phyloP scores from a whole-genome alignment of 257 asterid species.

The Penstemon eatonii region DNA sequence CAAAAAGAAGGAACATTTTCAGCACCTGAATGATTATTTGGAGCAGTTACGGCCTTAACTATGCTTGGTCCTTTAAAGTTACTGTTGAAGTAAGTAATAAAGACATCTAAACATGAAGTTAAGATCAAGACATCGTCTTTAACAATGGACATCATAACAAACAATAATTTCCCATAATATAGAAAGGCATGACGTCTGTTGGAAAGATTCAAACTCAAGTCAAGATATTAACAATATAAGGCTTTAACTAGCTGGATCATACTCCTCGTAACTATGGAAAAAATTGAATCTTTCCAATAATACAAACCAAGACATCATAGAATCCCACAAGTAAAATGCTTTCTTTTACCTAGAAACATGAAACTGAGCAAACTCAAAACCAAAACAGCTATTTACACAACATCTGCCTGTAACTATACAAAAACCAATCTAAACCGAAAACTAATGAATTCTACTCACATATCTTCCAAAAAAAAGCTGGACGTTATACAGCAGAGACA shows the following conservation, averaged over 20 bases:
- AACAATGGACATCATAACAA: neutral
- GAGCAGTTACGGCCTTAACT: neutral
- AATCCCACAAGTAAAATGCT: slow-evolving; percentile 17
- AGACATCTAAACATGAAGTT: neutral
- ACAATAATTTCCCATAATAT: slow-evolving; percentile 6
- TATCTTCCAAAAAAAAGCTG: slow-evolving; percentile 20
- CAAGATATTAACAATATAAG: neutral
- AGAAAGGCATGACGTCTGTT: neutral
- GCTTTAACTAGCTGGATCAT: neutral
- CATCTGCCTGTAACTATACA: neutral
- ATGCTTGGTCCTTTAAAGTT: neutral
- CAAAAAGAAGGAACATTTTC: slow-evolving; percentile 22
- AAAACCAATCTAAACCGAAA: slow-evolving; percentile 22
- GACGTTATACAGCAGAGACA: slow-evolving; percentile 6
- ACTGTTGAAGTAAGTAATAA: neutral
- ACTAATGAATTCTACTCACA: slow-evolving; percentile 15
- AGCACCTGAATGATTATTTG: slow-evolving; percentile 3
- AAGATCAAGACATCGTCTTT: neutral
- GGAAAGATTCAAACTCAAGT: slow-evolving; percentile 5
- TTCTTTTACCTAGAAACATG: slow-evolving; percentile 2
- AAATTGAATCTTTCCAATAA: slow-evolving; percentile 16
- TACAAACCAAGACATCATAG: slow-evolving; percentile 16
- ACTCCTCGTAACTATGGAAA: neutral
- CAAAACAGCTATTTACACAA: slow-evolving; percentile 6
- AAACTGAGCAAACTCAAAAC: slow-evolving; percentile 13